These are phyloP conservation scores for Acanthamoeba royreba DNA, from an alignment of 208 protist species.

Conservation along the genomic window DNA sequence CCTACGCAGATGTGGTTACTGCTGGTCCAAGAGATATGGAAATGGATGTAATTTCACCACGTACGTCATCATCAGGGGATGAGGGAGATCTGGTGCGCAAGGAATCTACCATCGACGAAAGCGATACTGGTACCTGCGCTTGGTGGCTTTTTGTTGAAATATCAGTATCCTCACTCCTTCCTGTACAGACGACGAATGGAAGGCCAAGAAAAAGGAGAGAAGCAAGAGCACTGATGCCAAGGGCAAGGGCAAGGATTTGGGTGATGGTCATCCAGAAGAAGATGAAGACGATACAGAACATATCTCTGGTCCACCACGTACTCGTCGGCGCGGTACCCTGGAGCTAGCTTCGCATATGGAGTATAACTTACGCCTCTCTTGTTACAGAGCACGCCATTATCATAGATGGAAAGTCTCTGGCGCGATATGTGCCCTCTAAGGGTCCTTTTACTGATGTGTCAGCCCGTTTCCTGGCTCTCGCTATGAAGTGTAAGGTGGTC, in stretches of 20 bases:
- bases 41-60: background rate
- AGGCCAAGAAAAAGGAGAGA: too few species aligned
- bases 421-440: background rate
- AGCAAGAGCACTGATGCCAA: too few species aligned
- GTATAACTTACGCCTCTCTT: background rate
- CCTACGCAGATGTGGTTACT: background rate
- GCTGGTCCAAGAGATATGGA: background rate
- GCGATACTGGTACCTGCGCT: too few species aligned
- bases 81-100: background rate
- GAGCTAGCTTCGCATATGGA: background rate
- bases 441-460: constrained; percentile 10
- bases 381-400: background rate
- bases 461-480: constrained; percentile 61
- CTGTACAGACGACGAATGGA: too few species aligned
- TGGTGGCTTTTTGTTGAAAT: too few species aligned
- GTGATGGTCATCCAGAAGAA: too few species aligned
- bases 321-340: background rate
- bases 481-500: constrained; percentile 71
- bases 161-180: too few species aligned
- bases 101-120: background rate
- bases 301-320: background rate
- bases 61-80: background rate
- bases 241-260: too few species aligned
- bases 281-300: background rate
- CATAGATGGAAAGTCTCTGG: constrained; percentile 17